Percentiles rank a stretch among this genome's conserved stretches.
phyloP scores from a whole-genome alignment of 2,329 filamentous ascomycete species.

The Fusarium dlaminii region DNA sequence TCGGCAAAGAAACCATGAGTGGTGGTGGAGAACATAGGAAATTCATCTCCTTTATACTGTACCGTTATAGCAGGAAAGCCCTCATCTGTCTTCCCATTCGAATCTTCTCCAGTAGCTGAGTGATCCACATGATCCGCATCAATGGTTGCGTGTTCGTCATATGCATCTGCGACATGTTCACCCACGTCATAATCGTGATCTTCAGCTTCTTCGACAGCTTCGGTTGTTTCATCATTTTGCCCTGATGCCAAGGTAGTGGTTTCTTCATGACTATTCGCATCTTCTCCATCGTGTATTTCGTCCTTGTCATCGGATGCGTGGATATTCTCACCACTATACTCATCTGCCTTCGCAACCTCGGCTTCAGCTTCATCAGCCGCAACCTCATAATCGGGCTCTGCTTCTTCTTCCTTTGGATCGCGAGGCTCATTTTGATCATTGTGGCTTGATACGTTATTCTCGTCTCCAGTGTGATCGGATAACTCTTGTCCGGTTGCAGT shows the following conservation, averaged over 20 bases:
- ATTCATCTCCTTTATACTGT: conserved; percentile 56
- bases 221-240: not conserved
- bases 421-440: conserved; percentile 20
- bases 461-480: conserved; percentile 12
- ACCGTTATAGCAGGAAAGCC: conserved; percentile 52
- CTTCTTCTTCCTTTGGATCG: conserved; percentile 1
- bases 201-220: conserved; percentile 4
- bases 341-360: conserved; percentile 5
- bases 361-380: conserved; percentile 1
- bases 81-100: conserved; percentile 14
- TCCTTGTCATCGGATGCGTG: conserved; percentile 27
- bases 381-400: not conserved
- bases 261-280: conserved; percentile 5
- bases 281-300: not conserved
- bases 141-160: conserved; percentile 16
- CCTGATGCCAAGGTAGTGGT: not conserved
- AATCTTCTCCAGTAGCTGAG: conserved; percentile 10
- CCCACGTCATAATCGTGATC: not conserved
- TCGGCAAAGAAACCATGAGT: conserved; percentile 58
- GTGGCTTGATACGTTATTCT: conserved; percentile 27
- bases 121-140: conserved; percentile 1
- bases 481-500: not conserved
- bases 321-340: conserved; percentile 1
- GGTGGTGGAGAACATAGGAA: conserved; percentile 51
- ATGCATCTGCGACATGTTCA: conserved; percentile 9